Conservation (phyloP, 2,329 filamentous ascomycete species). For the Thielaviopsis cerberus region DNA sequence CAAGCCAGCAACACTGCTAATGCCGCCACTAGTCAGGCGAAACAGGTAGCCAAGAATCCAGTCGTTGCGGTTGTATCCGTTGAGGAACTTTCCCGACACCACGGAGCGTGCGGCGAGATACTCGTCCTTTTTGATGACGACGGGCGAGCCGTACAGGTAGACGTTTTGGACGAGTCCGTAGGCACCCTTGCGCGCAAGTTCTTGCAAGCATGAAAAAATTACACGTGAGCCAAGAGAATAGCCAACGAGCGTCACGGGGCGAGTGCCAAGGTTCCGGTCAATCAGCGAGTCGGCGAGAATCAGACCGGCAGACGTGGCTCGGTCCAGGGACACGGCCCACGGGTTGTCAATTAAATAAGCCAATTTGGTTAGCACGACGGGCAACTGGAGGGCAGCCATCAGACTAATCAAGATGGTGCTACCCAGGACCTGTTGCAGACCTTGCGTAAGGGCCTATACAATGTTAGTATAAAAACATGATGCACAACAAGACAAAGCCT, state of each 20-base stretch:
- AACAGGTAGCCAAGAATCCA: slow-evolving; percentile 97
- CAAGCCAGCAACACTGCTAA: slow-evolving; percentile 72
- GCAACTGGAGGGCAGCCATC: slow-evolving; percentile 86
- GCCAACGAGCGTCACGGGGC: slow-evolving; percentile 81
- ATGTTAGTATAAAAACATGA: neutral
- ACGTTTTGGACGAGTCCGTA: slow-evolving; percentile 85
- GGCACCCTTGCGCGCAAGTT: slow-evolving; percentile 68
- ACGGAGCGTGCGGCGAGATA: slow-evolving; percentile 66
- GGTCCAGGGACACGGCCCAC: slow-evolving; percentile 88
- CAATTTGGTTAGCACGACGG: slow-evolving; percentile 79
- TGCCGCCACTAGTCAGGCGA: slow-evolving; percentile 79
- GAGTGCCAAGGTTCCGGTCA: slow-evolving; percentile 73
- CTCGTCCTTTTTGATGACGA: slow-evolving; percentile 83
- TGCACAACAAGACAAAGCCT: slow-evolving; percentile 25
- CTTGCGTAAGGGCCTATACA: slow-evolving; percentile 72
- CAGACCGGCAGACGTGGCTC: slow-evolving; percentile 71
- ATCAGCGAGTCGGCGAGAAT: slow-evolving; percentile 89
- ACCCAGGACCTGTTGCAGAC: slow-evolving; percentile 83
- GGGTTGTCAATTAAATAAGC: slow-evolving; percentile 96
- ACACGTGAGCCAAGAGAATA: slow-evolving; percentile 86
- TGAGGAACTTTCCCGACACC: slow-evolving; percentile 81
- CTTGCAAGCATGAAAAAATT: slow-evolving; percentile 78
- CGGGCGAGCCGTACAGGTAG: slow-evolving; percentile 79
- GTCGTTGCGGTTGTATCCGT: slow-evolving; percentile 83
- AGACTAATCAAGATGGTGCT: slow-evolving; percentile 73